Conservation (phyloP, 1,284 basidiomycete species). For the Paramarasmius palmivorus region DNA sequence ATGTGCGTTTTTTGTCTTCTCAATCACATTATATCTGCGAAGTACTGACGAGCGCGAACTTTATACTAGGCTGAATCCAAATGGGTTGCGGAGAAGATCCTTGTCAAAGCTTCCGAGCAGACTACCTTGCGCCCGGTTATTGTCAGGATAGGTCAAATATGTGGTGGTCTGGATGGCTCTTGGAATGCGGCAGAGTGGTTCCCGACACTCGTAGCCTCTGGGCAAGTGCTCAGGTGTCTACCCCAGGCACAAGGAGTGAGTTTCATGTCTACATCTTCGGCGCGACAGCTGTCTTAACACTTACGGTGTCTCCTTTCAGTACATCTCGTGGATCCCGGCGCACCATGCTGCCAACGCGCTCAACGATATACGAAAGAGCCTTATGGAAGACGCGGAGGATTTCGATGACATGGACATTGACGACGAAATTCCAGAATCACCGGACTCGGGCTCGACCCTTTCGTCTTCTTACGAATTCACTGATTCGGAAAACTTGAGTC, state of each 20-base stretch:
- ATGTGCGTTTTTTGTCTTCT: conserved; percentile 5
- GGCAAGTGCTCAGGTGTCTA: conserved; percentile 8
- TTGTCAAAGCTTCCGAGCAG: conserved; percentile 17
- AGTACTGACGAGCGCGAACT: no score
- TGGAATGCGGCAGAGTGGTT: conserved; percentile 7
- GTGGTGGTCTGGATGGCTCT: conserved; percentile 11
- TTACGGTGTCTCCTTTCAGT: not conserved
- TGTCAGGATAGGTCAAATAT: conserved; percentile 26
- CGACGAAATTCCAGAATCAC: not conserved
- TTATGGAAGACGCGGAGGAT: not conserved
- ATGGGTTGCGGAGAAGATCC: conserved; percentile 26
- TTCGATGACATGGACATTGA: not conserved
- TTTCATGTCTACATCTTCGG: not conserved
- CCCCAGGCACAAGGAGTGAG: conserved; percentile 1
- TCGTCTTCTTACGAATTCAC: conserved; percentile 1
- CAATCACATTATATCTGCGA: no score
- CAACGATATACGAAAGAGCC: conserved; percentile 10
- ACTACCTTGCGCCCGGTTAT: conserved; percentile 16
- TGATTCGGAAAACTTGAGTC: not conserved
- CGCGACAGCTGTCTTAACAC: not conserved
- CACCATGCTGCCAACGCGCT: conserved; percentile 14
- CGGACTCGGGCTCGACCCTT: not conserved
- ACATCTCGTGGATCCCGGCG: conserved; percentile 16
- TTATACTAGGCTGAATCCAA: conserved; percentile 20
- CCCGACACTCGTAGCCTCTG: not conserved